phyloP scores from a whole-genome alignment of 345 rosid genomes.

The Linum trigynum region DNA sequence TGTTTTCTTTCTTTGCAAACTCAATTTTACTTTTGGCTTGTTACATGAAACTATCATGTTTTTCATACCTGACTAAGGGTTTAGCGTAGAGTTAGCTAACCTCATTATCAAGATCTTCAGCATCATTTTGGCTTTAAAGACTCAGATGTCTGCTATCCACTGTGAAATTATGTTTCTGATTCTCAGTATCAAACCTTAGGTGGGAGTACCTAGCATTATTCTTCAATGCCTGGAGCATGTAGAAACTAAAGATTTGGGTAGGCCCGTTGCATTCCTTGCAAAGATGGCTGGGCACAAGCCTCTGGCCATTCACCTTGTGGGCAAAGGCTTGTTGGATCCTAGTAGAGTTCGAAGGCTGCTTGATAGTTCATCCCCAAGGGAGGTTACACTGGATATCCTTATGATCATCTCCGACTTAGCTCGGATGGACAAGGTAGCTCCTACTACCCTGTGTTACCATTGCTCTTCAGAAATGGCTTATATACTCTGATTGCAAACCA shows the following conservation, averaged over 20 bases:
- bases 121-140: background rate
- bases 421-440: slow-evolving; percentile 80
- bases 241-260: slow-evolving; percentile 70
- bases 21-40: background rate
- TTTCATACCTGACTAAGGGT: background rate
- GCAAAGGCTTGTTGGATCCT: slow-evolving; percentile 72
- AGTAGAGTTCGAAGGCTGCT: slow-evolving; percentile 68
- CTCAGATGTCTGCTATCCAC: background rate
- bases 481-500: background rate
- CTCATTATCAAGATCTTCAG: no score
- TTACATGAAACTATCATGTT: background rate
- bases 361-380: slow-evolving; percentile 61
- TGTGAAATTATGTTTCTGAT: slow-evolving; percentile 13
- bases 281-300: slow-evolving; percentile 71
- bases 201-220: slow-evolving; percentile 56
- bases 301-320: slow-evolving; percentile 74
- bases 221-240: slow-evolving; percentile 75
- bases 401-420: slow-evolving; percentile 92
- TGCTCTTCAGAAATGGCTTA: background rate
- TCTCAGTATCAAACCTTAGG: slow-evolving; percentile 36
- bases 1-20: background rate
- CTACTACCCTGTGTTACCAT: background rate
- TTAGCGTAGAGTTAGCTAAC: background rate
- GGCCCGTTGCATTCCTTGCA: slow-evolving; percentile 86
- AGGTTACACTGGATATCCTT: slow-evolving; percentile 67